phyloP scores from a whole-genome alignment of 2,329 filamentous ascomycete species.

The Aspergillus pseudoglaucus region DNA sequence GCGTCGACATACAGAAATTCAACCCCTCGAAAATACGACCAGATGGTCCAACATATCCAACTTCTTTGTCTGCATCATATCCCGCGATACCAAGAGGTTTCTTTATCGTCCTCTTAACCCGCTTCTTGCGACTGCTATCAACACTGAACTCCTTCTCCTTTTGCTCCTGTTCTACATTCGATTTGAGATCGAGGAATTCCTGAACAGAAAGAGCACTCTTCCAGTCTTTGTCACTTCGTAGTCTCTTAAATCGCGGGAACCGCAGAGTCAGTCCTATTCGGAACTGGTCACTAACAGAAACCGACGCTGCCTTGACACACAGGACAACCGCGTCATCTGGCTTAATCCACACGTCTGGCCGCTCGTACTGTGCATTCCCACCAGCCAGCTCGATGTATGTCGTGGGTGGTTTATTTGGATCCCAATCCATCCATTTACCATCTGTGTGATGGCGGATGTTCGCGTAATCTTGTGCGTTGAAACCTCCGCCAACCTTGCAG shows the following conservation, averaged over 20 bases:
- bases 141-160: slow-evolving; percentile 73
- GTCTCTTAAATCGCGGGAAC: slow-evolving; percentile 79
- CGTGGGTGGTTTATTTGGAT: slow-evolving; percentile 66
- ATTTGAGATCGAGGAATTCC: slow-evolving; percentile 68
- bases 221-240: slow-evolving; percentile 82
- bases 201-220: slow-evolving; percentile 68
- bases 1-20: slow-evolving; percentile 56
- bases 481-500: slow-evolving; percentile 95
- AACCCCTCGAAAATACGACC: slow-evolving; percentile 67
- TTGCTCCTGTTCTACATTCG: slow-evolving; percentile 63
- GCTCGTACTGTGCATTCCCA: slow-evolving; percentile 66
- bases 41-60: slow-evolving; percentile 51
- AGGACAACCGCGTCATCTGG: slow-evolving; percentile 82
- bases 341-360: slow-evolving; percentile 87
- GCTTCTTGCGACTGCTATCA: slow-evolving; percentile 59
- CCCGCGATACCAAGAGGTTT: slow-evolving; percentile 71
- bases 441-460: slow-evolving; percentile 77
- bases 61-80: slow-evolving; percentile 48
- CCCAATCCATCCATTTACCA: slow-evolving; percentile 87
- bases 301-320: slow-evolving; percentile 78
- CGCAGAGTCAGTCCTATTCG: slow-evolving; percentile 70
- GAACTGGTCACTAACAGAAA: slow-evolving; percentile 70
- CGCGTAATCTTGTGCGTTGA: slow-evolving; percentile 76
- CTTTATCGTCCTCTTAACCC: slow-evolving; percentile 51
- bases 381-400: slow-evolving; percentile 77